Evolutionary conservation across 1,284 basidiomycete genomes (phyloP), one percentile per base, ranked within the genome.

Genomic region (Cutaneotrichosporon arboriforme): DNA sequence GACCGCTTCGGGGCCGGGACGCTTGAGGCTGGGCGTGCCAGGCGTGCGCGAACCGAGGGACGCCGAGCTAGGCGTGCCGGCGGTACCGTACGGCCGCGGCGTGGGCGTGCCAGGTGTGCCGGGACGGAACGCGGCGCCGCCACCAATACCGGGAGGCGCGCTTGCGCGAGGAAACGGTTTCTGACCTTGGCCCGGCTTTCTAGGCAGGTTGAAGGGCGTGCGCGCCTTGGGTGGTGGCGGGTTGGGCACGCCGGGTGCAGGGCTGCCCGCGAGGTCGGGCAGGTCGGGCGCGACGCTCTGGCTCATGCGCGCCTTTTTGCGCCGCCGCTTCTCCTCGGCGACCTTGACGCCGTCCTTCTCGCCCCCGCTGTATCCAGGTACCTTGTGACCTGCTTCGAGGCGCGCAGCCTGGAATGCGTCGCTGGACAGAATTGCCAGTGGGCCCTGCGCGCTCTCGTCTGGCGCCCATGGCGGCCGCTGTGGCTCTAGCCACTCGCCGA

Each of bases 351-450:
- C 70, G 4, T 58, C 35, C 53, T 73, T 70, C 40, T 58, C 57
- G 10, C 68, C 69, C 8, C 50, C 49, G 4, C 52, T 55, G 48
- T 73, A 73, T 12, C 69, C 70, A 15, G 67, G 64, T 20, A 63
- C 58, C 44, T 63, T 67, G 14, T 48, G 41, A 4, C 70, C 69
- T 1, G 52, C 51, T 47, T 71, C 66, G 17, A 73, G 56, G 14
- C 56, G 57, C 7, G 69, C 69, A 0, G 56, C 40, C 10, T 51
- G 42, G 46, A 67, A 67, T 20, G 45, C 31, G 8, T 66, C 63
- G 15, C 43, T 39, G 3, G 58, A 46, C n/a, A 69, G 52, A 20
- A 63, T 41, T 14, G 58, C 42, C 7, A 68, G 55, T 2, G 55
- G 52, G 34, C 49, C 54, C 33, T 20, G 10, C 31, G 47, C 43